phyloP scores from a whole-genome alignment of 1,139 yeast genomes.

The Pichia sp. region DNA sequence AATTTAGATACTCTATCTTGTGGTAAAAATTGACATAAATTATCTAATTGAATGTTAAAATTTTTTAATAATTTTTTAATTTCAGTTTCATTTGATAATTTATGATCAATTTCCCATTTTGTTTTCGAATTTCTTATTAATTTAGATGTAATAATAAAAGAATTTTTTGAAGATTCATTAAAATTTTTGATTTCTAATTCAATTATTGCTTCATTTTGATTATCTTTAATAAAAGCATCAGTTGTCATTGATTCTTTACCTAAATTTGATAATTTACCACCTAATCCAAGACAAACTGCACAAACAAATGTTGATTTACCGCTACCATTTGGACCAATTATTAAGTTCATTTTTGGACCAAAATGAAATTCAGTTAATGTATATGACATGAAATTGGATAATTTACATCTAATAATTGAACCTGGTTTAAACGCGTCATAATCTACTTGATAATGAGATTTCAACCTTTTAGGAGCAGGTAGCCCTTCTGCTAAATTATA shows the following conservation, averaged over 20 bases:
- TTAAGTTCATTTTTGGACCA: conserved; percentile 84
- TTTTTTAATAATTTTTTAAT: conserved; percentile 42
- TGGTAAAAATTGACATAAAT: conserved; percentile 89
- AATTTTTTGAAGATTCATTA: conserved; percentile 29
- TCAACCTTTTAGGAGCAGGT: conserved; percentile 19
- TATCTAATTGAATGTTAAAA: conserved; percentile 79
- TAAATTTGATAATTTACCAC: conserved; percentile 70
- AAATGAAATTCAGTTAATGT: conserved; percentile 67
- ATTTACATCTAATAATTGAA: conserved; percentile 56
- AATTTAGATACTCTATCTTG: conserved; percentile 95
- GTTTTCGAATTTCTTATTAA: conserved; percentile 38
- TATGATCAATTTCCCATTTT: conserved; percentile 55
- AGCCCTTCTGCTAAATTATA: conserved; percentile 9
- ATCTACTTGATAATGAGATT: conserved; percentile 13
- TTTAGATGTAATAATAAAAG: conserved; percentile 40
- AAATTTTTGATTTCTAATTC: conserved; percentile 59
- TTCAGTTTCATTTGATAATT: conserved; percentile 36
- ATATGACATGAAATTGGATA: conserved; percentile 80
- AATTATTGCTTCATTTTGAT: conserved; percentile 49
- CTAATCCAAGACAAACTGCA: conserved; percentile 86
- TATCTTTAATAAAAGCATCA: conserved; percentile 72
- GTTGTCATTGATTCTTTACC: conserved; percentile 68
- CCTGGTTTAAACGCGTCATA: conserved; percentile 42
- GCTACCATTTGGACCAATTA: conserved; percentile 95
- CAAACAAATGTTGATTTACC: conserved; percentile 94